Conservation (phyloP, 345 rosid genomes). For the Pistacia integerrima region DNA sequence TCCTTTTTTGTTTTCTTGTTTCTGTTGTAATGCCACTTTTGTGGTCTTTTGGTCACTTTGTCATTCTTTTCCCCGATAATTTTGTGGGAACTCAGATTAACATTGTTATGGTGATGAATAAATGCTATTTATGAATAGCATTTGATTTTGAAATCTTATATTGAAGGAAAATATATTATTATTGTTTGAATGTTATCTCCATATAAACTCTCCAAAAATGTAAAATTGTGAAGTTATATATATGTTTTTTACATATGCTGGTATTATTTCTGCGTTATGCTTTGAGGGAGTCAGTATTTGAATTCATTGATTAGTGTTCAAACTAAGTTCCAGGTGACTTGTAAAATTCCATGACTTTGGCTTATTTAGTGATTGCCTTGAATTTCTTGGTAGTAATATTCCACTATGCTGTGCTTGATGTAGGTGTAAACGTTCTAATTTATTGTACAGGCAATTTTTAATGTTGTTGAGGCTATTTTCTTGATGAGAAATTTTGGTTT, state of each 20-base stretch:
- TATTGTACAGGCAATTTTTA: no score
- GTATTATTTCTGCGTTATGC: no score
- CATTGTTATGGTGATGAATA: slow-evolving; percentile 11
- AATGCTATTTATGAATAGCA: neutral
- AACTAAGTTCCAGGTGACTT: neutral
- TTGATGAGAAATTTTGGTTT: no score
- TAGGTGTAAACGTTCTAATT: no score
- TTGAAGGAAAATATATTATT: neutral
- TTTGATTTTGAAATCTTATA: no score
- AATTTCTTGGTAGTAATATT: neutral
- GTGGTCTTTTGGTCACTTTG: slow-evolving; percentile 11
- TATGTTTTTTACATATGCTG: neutral
- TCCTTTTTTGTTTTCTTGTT: neutral
- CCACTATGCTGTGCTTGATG: no score
- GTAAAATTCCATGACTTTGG: neutral
- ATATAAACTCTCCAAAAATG: neutral
- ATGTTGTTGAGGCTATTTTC: no score
- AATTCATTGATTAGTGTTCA: neutral
- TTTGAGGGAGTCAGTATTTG: no score
- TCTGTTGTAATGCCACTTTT: slow-evolving; percentile 23
- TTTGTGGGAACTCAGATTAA: slow-evolving; percentile 2
- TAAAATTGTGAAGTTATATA: no score
- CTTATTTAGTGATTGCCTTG: neutral
- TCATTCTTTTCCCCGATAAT: slow-evolving; percentile 24
- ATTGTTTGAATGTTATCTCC: no score